Evolutionary conservation across 805 yeast genomes (phyloP), one percentile per base, ranked within the genome.

Genomic region (Candida incommunis): DNA sequence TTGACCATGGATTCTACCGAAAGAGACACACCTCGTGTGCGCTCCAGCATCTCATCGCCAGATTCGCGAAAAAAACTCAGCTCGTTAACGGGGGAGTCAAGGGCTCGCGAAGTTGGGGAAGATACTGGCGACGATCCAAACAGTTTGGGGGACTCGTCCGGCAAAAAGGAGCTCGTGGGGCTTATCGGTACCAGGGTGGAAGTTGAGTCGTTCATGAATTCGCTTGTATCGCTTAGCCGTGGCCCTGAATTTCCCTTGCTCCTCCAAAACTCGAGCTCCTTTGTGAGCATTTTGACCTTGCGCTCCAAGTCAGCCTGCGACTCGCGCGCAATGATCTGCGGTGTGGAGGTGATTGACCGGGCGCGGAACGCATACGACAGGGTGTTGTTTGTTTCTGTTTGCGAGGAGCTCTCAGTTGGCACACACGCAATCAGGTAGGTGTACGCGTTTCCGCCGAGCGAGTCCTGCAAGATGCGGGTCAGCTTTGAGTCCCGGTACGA

Each of bases 361-460:
- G 37, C 37, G 4, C 37, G 37, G 20, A 11, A 31, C 9, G 37
- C 37, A n/a, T 31, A 31, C 18, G 37, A 31, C 18, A 31, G 20
- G 37, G 37, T 31, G 20, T 31, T 31, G 20, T 31, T 31, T 7
- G 37, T 31, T 16, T 31, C 37, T 31, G 37, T 31, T 31, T 31
- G 37, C 9, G 37, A 7, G 5, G 37, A 11, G 4, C 37, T n/a
- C n/a, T 31, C 37, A 31, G 37, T 31, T 11, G 37, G 37, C 9
- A 85, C 72, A 60, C 95, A 85, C 2, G 85, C 94, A 50, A 86
- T 81, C 87, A 86, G 81, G 5, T 81, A 83, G 0, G 95, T 85
- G 58, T 82, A 79, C 56, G 95, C 83, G 53, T 84, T 83, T 0
- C 94, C 95, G 3, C 94, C 94, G 16, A 85, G 64, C 0, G 94